Percentiles rank a stretch among this genome's conserved stretches.
phyloP scores from a whole-genome alignment of 192 early-diverging fungal species.

The Geranomyces michiganensis region DNA sequence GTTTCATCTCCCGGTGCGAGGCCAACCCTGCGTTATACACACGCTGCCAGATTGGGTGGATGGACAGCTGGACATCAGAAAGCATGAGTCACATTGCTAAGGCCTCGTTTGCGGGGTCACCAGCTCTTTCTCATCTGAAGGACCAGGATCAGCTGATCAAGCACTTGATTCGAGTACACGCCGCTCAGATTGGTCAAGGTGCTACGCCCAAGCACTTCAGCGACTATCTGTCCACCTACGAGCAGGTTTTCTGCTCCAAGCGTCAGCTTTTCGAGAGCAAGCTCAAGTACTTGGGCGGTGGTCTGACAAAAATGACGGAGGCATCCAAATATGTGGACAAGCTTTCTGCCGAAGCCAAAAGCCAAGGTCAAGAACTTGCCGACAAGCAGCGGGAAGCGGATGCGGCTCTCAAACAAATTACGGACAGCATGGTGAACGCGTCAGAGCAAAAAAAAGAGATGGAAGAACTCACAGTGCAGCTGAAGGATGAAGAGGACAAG shows the following conservation, averaged over 20 bases:
- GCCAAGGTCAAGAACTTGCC: slow-evolving; percentile 49
- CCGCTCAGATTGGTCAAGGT: slow-evolving; percentile 17
- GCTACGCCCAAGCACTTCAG: slow-evolving; percentile 49
- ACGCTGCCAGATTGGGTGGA: slow-evolving; percentile 56
- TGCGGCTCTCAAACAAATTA: slow-evolving; percentile 61
- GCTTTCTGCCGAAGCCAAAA: slow-evolving; percentile 55
- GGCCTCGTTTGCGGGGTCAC: slow-evolving; percentile 25
- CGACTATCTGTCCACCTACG: slow-evolving; percentile 49
- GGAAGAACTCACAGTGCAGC: slow-evolving; percentile 49
- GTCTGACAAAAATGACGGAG: slow-evolving; percentile 58
- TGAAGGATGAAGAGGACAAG: slow-evolving; percentile 58
- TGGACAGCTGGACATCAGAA: slow-evolving; percentile 50
- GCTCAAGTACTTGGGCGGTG: slow-evolving; percentile 52
- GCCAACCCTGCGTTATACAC: slow-evolving; percentile 63
- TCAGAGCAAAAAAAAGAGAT: slow-evolving; percentile 67
- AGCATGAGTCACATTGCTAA: slow-evolving; percentile 47
- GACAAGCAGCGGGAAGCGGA: slow-evolving; percentile 63
- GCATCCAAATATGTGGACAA: slow-evolving; percentile 59
- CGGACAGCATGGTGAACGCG: slow-evolving; percentile 63
- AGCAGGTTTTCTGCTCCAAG: slow-evolving; percentile 45
- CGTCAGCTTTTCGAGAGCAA: slow-evolving; percentile 42
- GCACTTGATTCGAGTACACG: slow-evolving; percentile 42
- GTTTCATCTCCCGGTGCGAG: slow-evolving; percentile 50
- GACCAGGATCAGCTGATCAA: slow-evolving; percentile 41
- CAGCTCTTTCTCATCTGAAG: slow-evolving; percentile 20